Evolutionary conservation across 1,284 basidiomycete genomes (phyloP).

Genomic region (Entoloma clypeatum): DNA sequence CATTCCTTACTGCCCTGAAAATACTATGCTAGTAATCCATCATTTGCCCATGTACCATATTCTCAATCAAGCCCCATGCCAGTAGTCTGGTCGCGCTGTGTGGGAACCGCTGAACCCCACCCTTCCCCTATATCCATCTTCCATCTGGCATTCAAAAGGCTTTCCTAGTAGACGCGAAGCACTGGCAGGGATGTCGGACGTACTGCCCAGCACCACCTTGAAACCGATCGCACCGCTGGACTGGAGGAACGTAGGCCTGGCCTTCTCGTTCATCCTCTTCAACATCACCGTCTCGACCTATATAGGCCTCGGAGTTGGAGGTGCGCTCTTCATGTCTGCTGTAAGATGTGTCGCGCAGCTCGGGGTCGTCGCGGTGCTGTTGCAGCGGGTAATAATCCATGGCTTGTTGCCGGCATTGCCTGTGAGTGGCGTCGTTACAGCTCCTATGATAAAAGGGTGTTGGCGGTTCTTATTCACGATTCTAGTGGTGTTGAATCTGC

Average conservation of each 20-base stretch:
- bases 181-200: too few species aligned
- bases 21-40: too few species aligned
- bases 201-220: too few species aligned
- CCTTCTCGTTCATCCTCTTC: conserved; percentile 68
- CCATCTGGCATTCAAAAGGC: too few species aligned
- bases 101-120: too few species aligned
- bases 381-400: conserved; percentile 71
- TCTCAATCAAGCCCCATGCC: too few species aligned
- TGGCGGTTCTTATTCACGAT: conserved; percentile 55
- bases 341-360: conserved; percentile 76
- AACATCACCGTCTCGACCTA: conserved; percentile 58
- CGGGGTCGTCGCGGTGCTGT: conserved; percentile 62
- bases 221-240: conserved; percentile 15
- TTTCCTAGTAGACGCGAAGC: too few species aligned
- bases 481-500: conserved; percentile 65
- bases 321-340: conserved; percentile 65
- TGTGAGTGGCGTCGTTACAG: conserved; percentile 39
- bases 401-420: conserved; percentile 70
- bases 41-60: too few species aligned
- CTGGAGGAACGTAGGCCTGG: conserved; percentile 72
- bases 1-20: too few species aligned
- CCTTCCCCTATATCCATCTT: too few species aligned
- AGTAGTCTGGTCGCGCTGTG: too few species aligned
- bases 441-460: not conserved
- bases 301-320: conserved; percentile 67